These are phyloP conservation scores for Basidioascus undulatus DNA, from an alignment of 768 basidiomycete species.

Conservation along the genomic window DNA sequence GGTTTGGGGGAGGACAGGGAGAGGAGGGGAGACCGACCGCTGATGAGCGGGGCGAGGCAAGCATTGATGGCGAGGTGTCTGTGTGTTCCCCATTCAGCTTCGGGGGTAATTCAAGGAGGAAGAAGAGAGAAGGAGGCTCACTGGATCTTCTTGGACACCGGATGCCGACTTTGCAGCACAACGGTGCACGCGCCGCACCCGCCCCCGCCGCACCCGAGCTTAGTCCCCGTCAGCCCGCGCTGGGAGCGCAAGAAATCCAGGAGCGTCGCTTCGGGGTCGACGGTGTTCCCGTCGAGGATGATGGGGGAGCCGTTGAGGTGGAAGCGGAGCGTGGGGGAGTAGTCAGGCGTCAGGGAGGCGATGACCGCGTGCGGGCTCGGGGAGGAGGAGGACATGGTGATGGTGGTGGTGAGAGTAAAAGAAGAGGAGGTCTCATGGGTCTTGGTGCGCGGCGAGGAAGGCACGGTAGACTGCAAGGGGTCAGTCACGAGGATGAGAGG, in stretches of 20 bases:
- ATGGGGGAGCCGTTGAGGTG: slow-evolving; percentile 9
- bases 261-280: slow-evolving; percentile 11
- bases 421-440: not conserved
- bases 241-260: slow-evolving; percentile 13
- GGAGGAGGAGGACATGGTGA: not conserved
- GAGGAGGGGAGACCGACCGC: no score
- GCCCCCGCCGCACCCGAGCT: slow-evolving; percentile 13
- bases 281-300: slow-evolving; percentile 6
- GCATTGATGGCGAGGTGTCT: slow-evolving; percentile 12
- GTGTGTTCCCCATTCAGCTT: no score
- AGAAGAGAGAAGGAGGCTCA: no score
- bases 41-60: slow-evolving; percentile 12
- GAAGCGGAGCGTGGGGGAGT: slow-evolving; percentile 6
- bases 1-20: no score
- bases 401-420: not conserved
- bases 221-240: slow-evolving; percentile 11
- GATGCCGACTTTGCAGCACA: not conserved
- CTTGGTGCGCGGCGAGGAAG: no score
- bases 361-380: not conserved
- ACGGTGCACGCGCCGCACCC: slow-evolving; percentile 13
- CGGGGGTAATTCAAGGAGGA: no score
- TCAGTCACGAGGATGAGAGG: no score
- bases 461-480: slow-evolving; percentile 1
- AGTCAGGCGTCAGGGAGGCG: slow-evolving; percentile 2
- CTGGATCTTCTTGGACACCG: not conserved